A percentile compares a stretch with the other conserved stretches of the same genome.
Conservation (phyloP, 192 early-diverging fungal genomes). For the Spizellomyces punctatus region DNA sequence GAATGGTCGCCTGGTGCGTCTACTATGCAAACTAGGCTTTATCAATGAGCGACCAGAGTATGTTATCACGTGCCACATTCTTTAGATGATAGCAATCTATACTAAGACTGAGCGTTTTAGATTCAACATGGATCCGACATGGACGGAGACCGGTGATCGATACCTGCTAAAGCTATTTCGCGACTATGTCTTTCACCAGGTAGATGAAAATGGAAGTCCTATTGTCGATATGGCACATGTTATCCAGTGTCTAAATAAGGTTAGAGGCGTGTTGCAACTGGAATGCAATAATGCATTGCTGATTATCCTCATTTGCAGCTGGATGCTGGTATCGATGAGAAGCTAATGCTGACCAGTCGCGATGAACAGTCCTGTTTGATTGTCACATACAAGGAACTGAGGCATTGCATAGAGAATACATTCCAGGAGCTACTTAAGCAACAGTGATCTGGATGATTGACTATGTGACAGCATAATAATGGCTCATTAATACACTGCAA, state of each 20-base stretch:
- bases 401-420: constrained; percentile 85
- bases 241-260: constrained; percentile 93
- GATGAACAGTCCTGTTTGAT: constrained; percentile 97
- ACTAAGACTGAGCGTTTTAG: constrained; percentile 35
- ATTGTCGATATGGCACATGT: constrained; percentile 92
- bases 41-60: constrained; percentile 90
- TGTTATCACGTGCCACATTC: constrained; percentile 14
- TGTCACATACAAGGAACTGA: constrained; percentile 94
- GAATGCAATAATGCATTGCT: constrained; percentile 4
- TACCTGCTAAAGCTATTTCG: constrained; percentile 97
- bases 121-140: constrained; percentile 86
- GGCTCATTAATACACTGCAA: no score
- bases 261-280: constrained; percentile 30
- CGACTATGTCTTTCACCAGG: constrained; percentile 98
- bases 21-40: constrained; percentile 90
- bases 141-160: constrained; percentile 97
- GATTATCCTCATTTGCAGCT: constrained; percentile 53
- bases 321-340: constrained; percentile 93
- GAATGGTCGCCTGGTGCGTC: constrained; percentile 86
- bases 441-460: neutral
- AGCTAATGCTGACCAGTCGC: constrained; percentile 90
- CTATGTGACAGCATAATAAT: no score
- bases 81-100: no score
- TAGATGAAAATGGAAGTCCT: constrained; percentile 77
- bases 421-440: constrained; percentile 71